These are phyloP conservation scores for Huiozyma naganishii DNA, from an alignment of 805 yeast species.

Conservation along the genomic window DNA sequence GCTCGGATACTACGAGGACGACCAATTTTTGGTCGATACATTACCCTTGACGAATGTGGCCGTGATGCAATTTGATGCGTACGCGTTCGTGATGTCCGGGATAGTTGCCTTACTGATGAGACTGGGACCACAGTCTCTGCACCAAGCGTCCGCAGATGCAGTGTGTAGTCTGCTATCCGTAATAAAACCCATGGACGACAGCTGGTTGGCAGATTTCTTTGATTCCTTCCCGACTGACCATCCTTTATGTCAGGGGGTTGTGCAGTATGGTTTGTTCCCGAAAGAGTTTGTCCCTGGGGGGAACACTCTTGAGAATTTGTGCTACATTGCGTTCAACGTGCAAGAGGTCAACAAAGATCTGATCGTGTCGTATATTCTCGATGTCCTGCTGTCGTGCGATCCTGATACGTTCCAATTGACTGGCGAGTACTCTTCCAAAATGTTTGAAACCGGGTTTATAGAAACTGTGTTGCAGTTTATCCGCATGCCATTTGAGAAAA, in stretches of 20 bases:
- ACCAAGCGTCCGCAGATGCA: neutral
- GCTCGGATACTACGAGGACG: neutral
- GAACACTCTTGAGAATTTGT: neutral
- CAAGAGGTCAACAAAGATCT: neutral
- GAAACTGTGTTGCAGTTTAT: slow-evolving; percentile 1
- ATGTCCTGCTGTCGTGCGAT: neutral
- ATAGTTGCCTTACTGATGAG: neutral
- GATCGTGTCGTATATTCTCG: neutral
- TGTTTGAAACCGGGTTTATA: neutral
- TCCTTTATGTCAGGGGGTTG: neutral
- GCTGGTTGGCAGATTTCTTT: slow-evolving; percentile 3
- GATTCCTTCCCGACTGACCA: neutral
- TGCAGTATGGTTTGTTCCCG: slow-evolving; percentile 1
- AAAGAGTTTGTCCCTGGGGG: neutral
- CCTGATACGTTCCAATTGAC: neutral
- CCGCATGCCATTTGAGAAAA: neutral
- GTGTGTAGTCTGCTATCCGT: neutral
- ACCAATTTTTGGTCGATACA: neutral
- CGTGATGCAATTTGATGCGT: neutral
- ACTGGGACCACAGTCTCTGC: neutral
- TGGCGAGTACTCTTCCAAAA: neutral
- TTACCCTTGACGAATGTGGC: neutral
- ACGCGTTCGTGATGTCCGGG: neutral
- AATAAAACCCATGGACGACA: neutral
- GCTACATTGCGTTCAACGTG: slow-evolving; percentile 1